phyloP scores from a whole-genome alignment of 495 filamentous ascomycete species.

The Xylaria curta region DNA sequence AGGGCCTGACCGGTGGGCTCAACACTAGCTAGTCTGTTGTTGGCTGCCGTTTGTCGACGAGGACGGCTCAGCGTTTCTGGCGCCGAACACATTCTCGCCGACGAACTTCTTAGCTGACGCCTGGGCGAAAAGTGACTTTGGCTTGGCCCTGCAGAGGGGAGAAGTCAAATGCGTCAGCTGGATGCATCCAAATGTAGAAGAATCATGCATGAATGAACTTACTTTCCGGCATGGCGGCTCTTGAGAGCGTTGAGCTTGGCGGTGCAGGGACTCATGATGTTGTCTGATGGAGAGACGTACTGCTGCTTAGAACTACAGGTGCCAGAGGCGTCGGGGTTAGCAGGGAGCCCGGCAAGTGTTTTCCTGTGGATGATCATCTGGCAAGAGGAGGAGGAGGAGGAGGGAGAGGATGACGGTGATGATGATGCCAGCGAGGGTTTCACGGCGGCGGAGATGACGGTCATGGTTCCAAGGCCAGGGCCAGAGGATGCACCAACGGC shows the following conservation, averaged over 20 bases:
- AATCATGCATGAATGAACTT: constrained; percentile 38
- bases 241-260: constrained; percentile 86
- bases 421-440: constrained; percentile 6
- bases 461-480: constrained; percentile 19
- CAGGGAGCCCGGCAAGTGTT: constrained; percentile 26
- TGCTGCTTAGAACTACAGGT: constrained; percentile 56
- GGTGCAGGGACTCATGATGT: constrained; percentile 92
- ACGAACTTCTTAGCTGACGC: constrained; percentile 62
- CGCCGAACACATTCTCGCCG: constrained; percentile 40
- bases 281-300: constrained; percentile 92
- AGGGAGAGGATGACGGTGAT: background rate
- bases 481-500: constrained; percentile 17
- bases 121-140: constrained; percentile 69
- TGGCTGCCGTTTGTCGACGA: constrained; percentile 8
- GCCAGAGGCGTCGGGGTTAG: constrained; percentile 27
- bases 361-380: constrained; percentile 22
- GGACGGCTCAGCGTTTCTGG: constrained; percentile 26
- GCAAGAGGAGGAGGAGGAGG: constrained; percentile 16
- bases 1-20: background rate
- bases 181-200: background rate
- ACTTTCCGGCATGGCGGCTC: constrained; percentile 79
- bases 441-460: constrained; percentile 19
- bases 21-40: background rate
- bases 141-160: constrained; percentile 57
- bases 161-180: constrained; percentile 1